These are phyloP conservation scores for Grosmannia clavigera DNA, from an alignment of 2,329 filamentous ascomycete species.

Conservation along the genomic window DNA sequence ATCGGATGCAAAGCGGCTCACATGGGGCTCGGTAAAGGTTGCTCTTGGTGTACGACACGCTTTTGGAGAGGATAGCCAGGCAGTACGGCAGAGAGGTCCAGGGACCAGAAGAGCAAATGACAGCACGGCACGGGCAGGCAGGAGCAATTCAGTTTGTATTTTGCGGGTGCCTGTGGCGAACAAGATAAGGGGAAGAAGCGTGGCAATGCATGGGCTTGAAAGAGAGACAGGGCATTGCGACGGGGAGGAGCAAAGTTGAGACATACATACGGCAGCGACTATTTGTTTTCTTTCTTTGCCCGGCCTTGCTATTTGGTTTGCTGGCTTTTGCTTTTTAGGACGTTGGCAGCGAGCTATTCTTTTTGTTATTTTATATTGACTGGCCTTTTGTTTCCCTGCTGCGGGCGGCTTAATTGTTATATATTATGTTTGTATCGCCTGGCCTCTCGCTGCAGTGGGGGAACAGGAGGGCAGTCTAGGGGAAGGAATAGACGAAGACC, in stretches of 20 bases:
- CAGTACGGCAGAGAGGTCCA: not conserved
- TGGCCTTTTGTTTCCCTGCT: slow-evolving; percentile 10
- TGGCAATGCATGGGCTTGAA: not conserved
- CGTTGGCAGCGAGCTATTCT: not conserved
- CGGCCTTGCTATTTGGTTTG: slow-evolving; percentile 19
- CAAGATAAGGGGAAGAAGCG: not conserved
- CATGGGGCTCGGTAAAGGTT: not conserved
- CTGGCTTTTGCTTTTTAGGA: slow-evolving; percentile 17
- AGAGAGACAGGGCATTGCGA: not conserved
- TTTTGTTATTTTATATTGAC: not conserved
- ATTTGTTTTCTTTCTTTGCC: slow-evolving; percentile 18
- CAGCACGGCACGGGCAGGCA: slow-evolving; percentile 2
- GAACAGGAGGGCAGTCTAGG: slow-evolving; percentile 3
- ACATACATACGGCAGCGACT: slow-evolving; percentile 4
- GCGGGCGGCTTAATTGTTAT: slow-evolving; percentile 12
- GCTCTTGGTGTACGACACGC: not conserved
- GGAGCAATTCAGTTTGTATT: slow-evolving; percentile 13
- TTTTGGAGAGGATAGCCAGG: not conserved
- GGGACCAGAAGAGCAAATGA: not conserved
- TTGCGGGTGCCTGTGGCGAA: not conserved
- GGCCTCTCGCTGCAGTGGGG: slow-evolving; percentile 10
- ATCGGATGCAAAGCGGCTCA: not conserved
- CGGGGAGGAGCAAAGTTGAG: not conserved
- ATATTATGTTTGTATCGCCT: slow-evolving; percentile 4
- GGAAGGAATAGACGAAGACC: not conserved